Evolutionary conservation across 352 stramenopile genomes (phyloP), one percentile per base, ranked within the genome.

Genomic region (Elongisporangium anandrum): DNA sequence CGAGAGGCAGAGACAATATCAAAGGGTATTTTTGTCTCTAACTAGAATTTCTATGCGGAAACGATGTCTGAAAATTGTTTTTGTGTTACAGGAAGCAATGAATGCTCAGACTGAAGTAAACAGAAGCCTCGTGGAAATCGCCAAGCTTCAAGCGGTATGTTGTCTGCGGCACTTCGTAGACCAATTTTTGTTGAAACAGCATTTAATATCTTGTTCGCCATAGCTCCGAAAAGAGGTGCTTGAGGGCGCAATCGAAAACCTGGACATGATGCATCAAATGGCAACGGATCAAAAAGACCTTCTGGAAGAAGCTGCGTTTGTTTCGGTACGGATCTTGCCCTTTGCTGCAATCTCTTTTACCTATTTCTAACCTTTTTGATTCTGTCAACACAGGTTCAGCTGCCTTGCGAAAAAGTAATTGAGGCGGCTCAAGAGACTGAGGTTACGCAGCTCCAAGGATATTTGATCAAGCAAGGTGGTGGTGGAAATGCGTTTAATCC

Each of bases 381-480:
- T 41, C 24, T 54, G 12, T 49, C 1, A 26, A 15, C 48, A 1
- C 50, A 88, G 78, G 74, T 88, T 12, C 84, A 93, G 75, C 59
- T 91, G 15, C 81, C 84, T 9, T 82, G 80, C 45, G 79, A 95
- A 60, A 85, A 90, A 59, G 83, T 92, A 38, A 87, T 92, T 22
- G 69, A 92, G 68, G 86, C 85, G 17, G 76, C 79, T 3, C 82
- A 93, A 54, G 84, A 90, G 16, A 83, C 73, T 9, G 70, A 86
- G 51, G 60, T 68, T 24, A 85, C 74, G 20, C 70, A 89, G 23
- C 59, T 93, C 1, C 82, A 95, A 77, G 86, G 86, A 0, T 95
- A 95, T 55, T 57, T 95, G 20, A 88, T 95, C 71, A 95, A 95
- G 53, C 86, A 95, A 63, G 86, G 86, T 20, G 85, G 77, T 52